phyloP scores from a whole-genome alignment of 805 yeast genomes.

The Yarrowia sp. region DNA sequence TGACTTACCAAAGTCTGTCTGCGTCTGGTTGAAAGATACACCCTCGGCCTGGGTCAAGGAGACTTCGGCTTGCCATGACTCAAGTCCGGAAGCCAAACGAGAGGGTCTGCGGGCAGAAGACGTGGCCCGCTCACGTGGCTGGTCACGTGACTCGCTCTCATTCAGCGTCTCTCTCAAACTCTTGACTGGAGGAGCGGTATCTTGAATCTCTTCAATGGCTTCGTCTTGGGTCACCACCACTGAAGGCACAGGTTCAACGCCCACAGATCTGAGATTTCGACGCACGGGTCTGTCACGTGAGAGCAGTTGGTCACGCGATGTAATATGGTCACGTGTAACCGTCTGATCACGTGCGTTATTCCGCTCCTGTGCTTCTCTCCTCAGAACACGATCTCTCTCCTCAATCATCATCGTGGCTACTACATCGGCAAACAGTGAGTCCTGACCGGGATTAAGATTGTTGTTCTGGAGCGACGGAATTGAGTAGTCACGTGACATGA shows the following conservation, averaged over 20 bases:
- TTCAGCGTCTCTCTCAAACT: not conserved
- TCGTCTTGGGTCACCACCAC: not conserved
- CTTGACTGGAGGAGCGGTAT: slow-evolving; percentile 1
- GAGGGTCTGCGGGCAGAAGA: not conserved
- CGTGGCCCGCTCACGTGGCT: not conserved
- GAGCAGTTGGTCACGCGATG: not conserved
- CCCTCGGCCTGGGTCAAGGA: slow-evolving; percentile 30
- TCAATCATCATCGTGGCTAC: slow-evolving; percentile 3
- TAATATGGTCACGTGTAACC: not conserved
- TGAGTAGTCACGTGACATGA: slow-evolving; percentile 20
- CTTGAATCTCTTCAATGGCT: not conserved
- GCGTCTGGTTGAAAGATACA: not conserved
- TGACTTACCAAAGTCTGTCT: not conserved
- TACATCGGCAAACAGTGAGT: slow-evolving; percentile 14
- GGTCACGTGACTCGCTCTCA: not conserved
- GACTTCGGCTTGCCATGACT: slow-evolving; percentile 24
- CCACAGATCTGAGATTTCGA: slow-evolving; percentile 5
- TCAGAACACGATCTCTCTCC: not conserved
- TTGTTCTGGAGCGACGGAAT: slow-evolving; percentile 6
- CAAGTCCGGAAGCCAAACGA: not conserved
- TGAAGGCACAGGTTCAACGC: slow-evolving; percentile 3
- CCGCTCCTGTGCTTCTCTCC: not conserved
- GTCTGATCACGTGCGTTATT: not conserved
- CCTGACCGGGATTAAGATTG: slow-evolving; percentile 10
- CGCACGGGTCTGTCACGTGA: not conserved